These are phyloP conservation scores for Incumbomyces lentus DNA, from an alignment of 2,329 filamentous ascomycete species.

Conservation along the genomic window DNA sequence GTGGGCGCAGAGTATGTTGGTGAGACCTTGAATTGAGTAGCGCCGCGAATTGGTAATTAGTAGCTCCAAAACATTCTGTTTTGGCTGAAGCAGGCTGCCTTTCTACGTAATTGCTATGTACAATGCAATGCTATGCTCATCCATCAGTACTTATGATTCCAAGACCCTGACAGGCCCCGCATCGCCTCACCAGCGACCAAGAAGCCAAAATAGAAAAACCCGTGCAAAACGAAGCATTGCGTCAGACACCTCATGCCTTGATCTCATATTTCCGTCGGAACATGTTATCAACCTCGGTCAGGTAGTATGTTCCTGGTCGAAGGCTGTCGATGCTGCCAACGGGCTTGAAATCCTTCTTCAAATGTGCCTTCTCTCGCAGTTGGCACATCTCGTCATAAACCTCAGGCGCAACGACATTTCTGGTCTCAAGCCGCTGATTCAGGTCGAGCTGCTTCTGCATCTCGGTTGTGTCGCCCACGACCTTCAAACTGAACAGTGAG, in stretches of 20 bases:
- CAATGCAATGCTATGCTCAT: constrained; percentile 6
- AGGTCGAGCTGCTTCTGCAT: constrained; percentile 62
- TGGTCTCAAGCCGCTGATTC: constrained; percentile 54
- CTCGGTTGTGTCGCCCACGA: constrained; percentile 58
- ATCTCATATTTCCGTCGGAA: constrained; percentile 70
- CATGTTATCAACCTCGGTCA: constrained; percentile 72
- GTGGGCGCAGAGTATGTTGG: too few species aligned
- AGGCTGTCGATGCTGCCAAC: constrained; percentile 59
- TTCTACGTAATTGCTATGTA: constrained; percentile 6
- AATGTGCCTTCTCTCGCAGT: constrained; percentile 70
- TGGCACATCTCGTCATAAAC: constrained; percentile 72
- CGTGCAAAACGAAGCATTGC: too few species aligned
- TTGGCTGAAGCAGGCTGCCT: background rate
- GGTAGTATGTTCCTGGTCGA: constrained; percentile 60
- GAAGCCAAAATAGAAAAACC: too few species aligned
- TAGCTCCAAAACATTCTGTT: too few species aligned
- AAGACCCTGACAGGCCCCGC: too few species aligned
- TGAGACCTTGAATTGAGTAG: too few species aligned
- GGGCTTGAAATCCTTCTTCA: constrained; percentile 69
- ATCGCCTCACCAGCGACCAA: too few species aligned
- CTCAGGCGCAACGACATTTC: constrained; percentile 57
- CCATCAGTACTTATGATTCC: too few species aligned
- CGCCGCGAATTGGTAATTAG: too few species aligned
- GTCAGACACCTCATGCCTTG: constrained; percentile 49
- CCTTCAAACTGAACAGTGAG: constrained; percentile 57